Percentiles rank a stretch among this genome's conserved stretches.
These are phyloP conservation scores for Colletotrichum trifolii DNA, from an alignment of 2,329 filamentous ascomycete genomes.

Conservation along the genomic window DNA sequence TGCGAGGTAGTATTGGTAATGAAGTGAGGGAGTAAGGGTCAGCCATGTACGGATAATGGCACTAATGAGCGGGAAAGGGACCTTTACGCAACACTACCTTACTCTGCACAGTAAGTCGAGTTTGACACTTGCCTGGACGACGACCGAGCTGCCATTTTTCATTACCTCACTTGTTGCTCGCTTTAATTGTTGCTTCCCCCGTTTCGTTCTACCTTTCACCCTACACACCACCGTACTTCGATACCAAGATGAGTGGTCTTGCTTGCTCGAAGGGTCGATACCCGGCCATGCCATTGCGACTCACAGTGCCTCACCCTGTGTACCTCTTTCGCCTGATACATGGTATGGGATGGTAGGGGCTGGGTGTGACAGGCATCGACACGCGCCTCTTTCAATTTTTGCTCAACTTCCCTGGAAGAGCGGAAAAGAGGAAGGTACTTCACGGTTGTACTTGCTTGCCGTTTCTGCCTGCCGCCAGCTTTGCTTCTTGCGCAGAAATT, in stretches of 20 bases:
- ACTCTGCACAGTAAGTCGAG: constrained; percentile 10
- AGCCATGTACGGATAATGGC: constrained; percentile 17
- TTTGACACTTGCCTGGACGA: constrained; percentile 32
- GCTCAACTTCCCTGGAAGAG: constrained; percentile 23
- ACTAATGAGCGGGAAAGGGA: constrained; percentile 5
- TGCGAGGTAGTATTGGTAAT: background rate
- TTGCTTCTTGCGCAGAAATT: background rate
- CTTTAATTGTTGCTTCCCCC: constrained; percentile 2
- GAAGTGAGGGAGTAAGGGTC: background rate
- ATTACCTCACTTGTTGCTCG: constrained; percentile 31
- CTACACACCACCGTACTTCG: constrained; percentile 31
- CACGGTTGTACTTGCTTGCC: constrained; percentile 21
- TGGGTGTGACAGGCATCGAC: constrained; percentile 10
- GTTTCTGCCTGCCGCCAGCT: background rate
- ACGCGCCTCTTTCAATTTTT: constrained; percentile 25
- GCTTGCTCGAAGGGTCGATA: background rate
- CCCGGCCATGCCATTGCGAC: constrained; percentile 11
- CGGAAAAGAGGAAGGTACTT: constrained; percentile 6
- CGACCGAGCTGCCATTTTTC: constrained; percentile 34
- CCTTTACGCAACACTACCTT: too few relatives aligned
- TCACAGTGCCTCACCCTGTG: constrained; percentile 29
- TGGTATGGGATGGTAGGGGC: background rate
- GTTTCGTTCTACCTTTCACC: constrained; percentile 1
- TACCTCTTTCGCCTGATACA: constrained; percentile 11
- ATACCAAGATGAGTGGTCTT: background rate